A percentile compares a stretch with the other conserved stretches of the same genome.
These are phyloP conservation scores for Trametes gibbosa DNA, from an alignment of 768 basidiomycete genomes.

Conservation along the genomic window DNA sequence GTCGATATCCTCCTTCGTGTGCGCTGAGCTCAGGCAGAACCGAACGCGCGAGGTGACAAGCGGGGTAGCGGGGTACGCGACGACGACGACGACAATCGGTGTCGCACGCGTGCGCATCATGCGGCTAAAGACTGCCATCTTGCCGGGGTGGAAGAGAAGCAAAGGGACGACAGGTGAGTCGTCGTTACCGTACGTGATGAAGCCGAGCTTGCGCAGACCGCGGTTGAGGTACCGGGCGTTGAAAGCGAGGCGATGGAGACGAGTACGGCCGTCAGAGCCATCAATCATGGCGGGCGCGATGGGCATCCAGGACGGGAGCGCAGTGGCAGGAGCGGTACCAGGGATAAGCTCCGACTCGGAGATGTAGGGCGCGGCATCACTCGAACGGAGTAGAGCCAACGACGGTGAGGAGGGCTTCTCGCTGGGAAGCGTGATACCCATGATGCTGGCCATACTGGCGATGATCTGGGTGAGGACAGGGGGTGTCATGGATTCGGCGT, in stretches of 20 bases:
- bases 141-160: constrained; percentile 88
- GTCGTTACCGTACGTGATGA: constrained; percentile 92
- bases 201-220: constrained; percentile 86
- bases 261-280: constrained; percentile 78
- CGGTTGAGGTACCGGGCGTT: constrained; percentile 90
- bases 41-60: constrained; percentile 85
- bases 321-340: constrained; percentile 63
- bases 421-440: constrained; percentile 64
- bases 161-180: constrained; percentile 93
- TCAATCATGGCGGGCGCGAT: constrained; percentile 73
- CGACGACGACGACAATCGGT: constrained; percentile 86
- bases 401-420: constrained; percentile 32
- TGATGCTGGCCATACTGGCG: constrained; percentile 94
- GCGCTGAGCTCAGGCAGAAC: constrained; percentile 92
- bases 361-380: constrained; percentile 32
- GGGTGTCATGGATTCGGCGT: constrained; percentile 90
- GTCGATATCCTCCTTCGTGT: constrained; percentile 98
- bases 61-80: constrained; percentile 88
- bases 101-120: constrained; percentile 78
- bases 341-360: constrained; percentile 56
- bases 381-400: constrained; percentile 34
- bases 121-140: constrained; percentile 88
- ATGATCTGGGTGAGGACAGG: constrained; percentile 89
- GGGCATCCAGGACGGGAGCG: constrained; percentile 75
- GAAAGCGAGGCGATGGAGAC: constrained; percentile 89